Conservation (phyloP, 306 rosid genomes). For the Aeschynomene evenia region DNA sequence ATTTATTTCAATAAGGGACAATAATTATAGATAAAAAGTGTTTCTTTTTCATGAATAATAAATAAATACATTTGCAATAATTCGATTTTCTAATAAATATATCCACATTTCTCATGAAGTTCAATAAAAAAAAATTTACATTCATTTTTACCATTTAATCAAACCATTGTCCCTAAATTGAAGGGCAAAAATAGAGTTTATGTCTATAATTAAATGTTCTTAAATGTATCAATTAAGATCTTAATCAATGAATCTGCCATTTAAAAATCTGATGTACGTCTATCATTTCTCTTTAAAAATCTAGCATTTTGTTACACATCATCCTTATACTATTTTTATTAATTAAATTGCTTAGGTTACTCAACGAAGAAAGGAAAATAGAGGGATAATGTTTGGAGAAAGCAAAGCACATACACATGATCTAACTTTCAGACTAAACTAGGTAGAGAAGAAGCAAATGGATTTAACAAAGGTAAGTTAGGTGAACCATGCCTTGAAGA, state of each 20-base stretch:
- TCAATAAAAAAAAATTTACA: too few species aligned
- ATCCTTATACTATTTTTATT: neutral
- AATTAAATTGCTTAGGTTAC: conserved; percentile 4
- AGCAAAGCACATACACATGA: conserved; percentile 19
- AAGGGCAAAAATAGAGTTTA: too few species aligned
- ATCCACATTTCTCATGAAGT: too few species aligned
- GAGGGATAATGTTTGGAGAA: conserved; percentile 29
- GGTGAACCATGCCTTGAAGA: conserved; percentile 34
- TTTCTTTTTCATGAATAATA: too few species aligned
- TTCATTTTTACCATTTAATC: too few species aligned
- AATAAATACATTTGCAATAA: too few species aligned
- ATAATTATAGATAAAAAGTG: too few species aligned
- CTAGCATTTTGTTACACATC: neutral
- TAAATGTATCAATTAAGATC: neutral
- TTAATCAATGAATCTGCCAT: neutral
- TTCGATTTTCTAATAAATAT: too few species aligned
- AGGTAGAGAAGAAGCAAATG: conserved; percentile 24
- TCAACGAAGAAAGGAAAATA: conserved; percentile 21
- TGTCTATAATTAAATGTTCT: neutral
- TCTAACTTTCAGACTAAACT: conserved; percentile 40
- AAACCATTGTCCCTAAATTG: too few species aligned
- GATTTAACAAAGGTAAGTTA: conserved; percentile 32
- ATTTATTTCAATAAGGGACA: too few species aligned
- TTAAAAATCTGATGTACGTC: too few species aligned
- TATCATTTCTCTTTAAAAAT: too few species aligned